A percentile compares a stretch with the other conserved stretches of the same genome.
Evolutionary conservation across 306 rosid species (phyloP).

Genomic region (Casuarina equisetifolia): DNA sequence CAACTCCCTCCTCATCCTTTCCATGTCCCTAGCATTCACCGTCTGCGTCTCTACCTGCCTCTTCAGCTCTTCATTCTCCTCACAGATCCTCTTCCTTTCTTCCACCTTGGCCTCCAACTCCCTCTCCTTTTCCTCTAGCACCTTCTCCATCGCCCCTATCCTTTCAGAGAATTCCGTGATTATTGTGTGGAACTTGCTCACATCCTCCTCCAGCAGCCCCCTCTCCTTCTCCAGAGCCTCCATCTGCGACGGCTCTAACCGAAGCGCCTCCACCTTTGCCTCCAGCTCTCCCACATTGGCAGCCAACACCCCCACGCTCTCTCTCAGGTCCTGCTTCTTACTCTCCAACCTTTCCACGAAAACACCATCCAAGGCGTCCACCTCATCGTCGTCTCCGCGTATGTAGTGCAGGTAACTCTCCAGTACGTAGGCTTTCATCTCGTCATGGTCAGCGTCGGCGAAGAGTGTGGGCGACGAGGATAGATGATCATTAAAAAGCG

Average conservation of each 20-base stretch:
- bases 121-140: conserved; percentile 56
- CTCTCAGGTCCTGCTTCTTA: conserved; percentile 39
- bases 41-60: conserved; percentile 67
- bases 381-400: conserved; percentile 61
- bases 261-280: conserved; percentile 42
- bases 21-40: conserved; percentile 71
- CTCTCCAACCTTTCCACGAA: conserved; percentile 44
- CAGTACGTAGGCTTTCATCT: conserved; percentile 43
- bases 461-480: conserved; percentile 17
- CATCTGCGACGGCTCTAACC: conserved; percentile 47
- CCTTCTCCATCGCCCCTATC: conserved; percentile 44
- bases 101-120: conserved; percentile 55
- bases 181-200: conserved; percentile 63
- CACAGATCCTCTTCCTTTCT: conserved; percentile 45
- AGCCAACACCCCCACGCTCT: conserved; percentile 28
- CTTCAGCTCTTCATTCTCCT: conserved; percentile 74
- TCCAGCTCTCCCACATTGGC: conserved; percentile 26
- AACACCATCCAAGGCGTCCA: conserved; percentile 46
- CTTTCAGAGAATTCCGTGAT: conserved; percentile 46
- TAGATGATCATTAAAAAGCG: conserved; percentile 35
- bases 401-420: conserved; percentile 53
- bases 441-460: conserved; percentile 30
- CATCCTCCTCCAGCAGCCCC: conserved; percentile 60
- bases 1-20: conserved; percentile 88
- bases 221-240: conserved; percentile 69